Conservation (phyloP, 331 rosid genomes). For the Quercus tomentella region DNA sequence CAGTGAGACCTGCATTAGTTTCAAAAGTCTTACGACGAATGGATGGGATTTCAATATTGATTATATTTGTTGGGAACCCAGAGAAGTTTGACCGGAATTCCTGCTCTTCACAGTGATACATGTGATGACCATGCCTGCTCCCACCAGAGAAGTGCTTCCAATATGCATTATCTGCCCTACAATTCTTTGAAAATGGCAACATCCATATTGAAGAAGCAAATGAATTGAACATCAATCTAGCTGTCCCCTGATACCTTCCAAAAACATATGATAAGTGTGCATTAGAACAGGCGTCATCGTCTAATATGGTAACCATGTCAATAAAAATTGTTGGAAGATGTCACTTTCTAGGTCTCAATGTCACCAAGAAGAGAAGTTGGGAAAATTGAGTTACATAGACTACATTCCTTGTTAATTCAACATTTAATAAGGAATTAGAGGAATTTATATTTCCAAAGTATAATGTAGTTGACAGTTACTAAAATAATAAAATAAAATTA, state of each 20-base stretch:
- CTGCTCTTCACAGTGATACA: conserved; percentile 71
- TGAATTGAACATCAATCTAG: conserved; percentile 87
- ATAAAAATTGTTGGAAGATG: background rate
- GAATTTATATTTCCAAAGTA: background rate
- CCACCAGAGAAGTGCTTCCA: conserved; percentile 62
- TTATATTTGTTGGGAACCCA: conserved; percentile 91
- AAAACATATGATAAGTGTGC: conserved; percentile 32
- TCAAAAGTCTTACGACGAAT: conserved; percentile 46
- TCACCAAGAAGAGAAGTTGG: background rate
- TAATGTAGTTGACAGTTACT: background rate
- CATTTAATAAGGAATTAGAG: background rate
- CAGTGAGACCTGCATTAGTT: conserved; percentile 14
- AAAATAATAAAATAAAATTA: background rate
- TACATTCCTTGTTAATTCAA: background rate
- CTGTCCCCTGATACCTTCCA: conserved; percentile 86
- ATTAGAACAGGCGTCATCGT: conserved; percentile 25
- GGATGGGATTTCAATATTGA: conserved; percentile 89
- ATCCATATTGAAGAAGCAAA: conserved; percentile 92
- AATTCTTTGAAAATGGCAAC: conserved; percentile 91
- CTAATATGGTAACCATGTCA: background rate
- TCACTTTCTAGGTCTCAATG: background rate
- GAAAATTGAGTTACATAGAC: background rate
- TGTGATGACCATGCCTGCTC: conserved; percentile 27
- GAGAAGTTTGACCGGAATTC: conserved; percentile 58
- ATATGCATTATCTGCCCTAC: conserved; percentile 64